Evolutionary conservation across 495 filamentous ascomycete genomes (phyloP), one percentile per base, ranked within the genome.

Genomic region (Pseudevernia furfuracea): DNA sequence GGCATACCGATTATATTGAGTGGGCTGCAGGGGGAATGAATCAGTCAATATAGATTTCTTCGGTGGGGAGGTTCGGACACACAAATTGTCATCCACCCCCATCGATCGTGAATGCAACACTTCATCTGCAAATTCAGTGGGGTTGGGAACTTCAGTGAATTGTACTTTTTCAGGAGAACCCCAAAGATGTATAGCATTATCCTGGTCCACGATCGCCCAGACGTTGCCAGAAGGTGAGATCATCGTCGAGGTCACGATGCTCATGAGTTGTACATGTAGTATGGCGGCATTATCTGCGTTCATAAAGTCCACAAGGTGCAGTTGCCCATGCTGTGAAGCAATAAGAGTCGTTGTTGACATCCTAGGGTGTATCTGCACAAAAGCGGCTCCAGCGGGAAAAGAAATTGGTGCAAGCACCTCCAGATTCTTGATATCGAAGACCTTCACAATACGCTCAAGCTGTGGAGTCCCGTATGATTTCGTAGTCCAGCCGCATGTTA

Each of bases 221-320:
- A 92, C 92, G 70, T 96, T 91, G 7, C 92, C 95, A 4, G 93
- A 96, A 0, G 91, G 87, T 9, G 95, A 92, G 38, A 99, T 81
- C 62, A 97, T 92, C 63, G 97, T 79, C 0, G 81, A 79, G 39
- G 82, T 85, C 80, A 95, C 85, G 70, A 86, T 87, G 0, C 82
- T 84, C 44, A 80, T 75, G 4, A 90, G 84, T 68, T 90, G 89
- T 5, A 88, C 88, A 72, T 96, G 91, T n/a, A 89, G 84, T n/a
- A 97, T 82, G 67, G 88, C 93, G 70, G 88, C 88, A 17, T 90
- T 86, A 71, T 94, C 92, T 1, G 91, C 89, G 64, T 99, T 97
- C 85, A 95, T 90, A 8, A 99, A 79, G 71, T 99, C 94, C 49
- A 96, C 89, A 17, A 96, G 87, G 69, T 99, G 92, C 65, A 97